Base-by-base conservation (phyloP, 306 rosid genomes). In the Albizia julibrissin region DNA sequence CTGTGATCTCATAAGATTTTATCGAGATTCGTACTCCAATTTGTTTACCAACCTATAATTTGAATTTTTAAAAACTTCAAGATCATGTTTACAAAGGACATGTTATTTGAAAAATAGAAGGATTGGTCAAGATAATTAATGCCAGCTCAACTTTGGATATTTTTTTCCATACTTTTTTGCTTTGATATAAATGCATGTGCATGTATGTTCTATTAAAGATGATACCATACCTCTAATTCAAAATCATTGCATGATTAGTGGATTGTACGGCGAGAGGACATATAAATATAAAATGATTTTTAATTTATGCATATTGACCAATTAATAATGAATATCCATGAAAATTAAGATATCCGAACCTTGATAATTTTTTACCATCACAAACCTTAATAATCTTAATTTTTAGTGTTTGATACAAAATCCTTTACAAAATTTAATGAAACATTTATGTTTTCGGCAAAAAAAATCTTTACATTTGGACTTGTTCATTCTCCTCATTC, bases 211-310 rank as follows among this genome's bases (percentile, higher is more conserved):
- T 54, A 54, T 69, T n/a, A 3, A 18, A 37, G 19, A 22, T 29
- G 16, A 21, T 31, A 58, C 31, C 3, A 26, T 31, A 69, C 74
- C 42, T 15, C 59, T 33, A 42, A 66, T 65, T 74, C 46, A 31
- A 29, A 75, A 43, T 65, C 67, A 71, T 84, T 16, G 27, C 68
- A 19, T 21, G 61, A 79, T 59, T n/a, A 68, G 27, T 5, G 67
- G 37, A 72, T 42, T 70, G 89, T 86, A 83, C 85, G 87, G 82
- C 12, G 14, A 13, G 8, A 76, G 76, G 73, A 83, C 77, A 29
- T 37, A 18, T 6, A 19, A 18, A 6, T 19, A 19, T 18, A 34
- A 67, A 79, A 69, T 68, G 71, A 79, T 75, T 85, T 74, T 78
- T 37, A 37, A 37, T 37, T 37, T 70, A 78, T 67, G 42, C 66